Conservation (phyloP, 805 yeast genomes). For the Metschnikowia reukaufii region DNA sequence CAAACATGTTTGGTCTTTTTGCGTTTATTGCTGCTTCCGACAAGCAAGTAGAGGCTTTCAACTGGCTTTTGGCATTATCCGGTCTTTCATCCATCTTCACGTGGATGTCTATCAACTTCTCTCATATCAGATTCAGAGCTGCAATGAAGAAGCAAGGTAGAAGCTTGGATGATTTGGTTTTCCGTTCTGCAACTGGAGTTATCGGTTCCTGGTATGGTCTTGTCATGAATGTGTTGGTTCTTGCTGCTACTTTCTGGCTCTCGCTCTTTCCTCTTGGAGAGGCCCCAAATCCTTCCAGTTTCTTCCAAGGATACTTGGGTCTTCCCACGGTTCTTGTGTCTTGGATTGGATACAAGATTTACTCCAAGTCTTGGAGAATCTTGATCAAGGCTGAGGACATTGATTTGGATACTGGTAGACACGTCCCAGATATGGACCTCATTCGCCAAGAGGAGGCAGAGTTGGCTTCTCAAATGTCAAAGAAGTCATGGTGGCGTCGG, state of each 20-base stretch:
- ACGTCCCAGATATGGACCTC: slow-evolving; percentile 24
- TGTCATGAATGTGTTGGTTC: slow-evolving; percentile 23
- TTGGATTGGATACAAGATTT: slow-evolving; percentile 27
- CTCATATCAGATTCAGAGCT: slow-evolving; percentile 42
- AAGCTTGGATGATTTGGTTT: slow-evolving; percentile 51
- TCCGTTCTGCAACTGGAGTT: slow-evolving; percentile 48
- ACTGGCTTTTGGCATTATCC: slow-evolving; percentile 43
- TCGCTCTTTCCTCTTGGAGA: slow-evolving; percentile 29
- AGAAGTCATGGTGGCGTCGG: slow-evolving; percentile 16
- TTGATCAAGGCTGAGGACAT: slow-evolving; percentile 23
- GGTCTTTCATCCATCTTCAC: slow-evolving; percentile 44
- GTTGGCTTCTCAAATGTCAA: slow-evolving; percentile 10
- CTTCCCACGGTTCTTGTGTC: slow-evolving; percentile 24
- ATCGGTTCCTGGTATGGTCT: slow-evolving; percentile 28
- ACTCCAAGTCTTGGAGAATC: slow-evolving; percentile 21
- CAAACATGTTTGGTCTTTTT: slow-evolving; percentile 36
- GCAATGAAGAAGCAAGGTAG: slow-evolving; percentile 45
- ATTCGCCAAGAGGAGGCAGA: slow-evolving; percentile 26
- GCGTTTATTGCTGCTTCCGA: slow-evolving; percentile 44
- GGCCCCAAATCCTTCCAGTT: slow-evolving; percentile 22
- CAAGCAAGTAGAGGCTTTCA: slow-evolving; percentile 36
- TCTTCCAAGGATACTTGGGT: slow-evolving; percentile 30
- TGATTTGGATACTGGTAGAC: slow-evolving; percentile 29
- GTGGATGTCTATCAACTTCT: slow-evolving; percentile 43
- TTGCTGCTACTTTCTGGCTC: slow-evolving; percentile 29